Conservation (phyloP, 176 grass and related monocot species). For the Oryza australiensis region DNA sequence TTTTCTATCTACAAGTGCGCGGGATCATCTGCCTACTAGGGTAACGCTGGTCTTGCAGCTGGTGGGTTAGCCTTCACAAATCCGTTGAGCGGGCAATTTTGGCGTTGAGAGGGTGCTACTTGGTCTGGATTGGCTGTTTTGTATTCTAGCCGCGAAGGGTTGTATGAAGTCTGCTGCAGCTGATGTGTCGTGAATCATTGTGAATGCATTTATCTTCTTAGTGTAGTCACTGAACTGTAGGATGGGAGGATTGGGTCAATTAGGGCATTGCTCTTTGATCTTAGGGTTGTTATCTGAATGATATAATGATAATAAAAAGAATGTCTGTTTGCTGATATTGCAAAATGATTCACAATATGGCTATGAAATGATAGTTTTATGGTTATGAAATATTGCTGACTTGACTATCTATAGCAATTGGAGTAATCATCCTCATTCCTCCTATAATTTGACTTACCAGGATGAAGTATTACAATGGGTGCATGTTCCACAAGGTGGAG, state of each 20-base stretch:
- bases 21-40: background rate
- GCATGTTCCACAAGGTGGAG: constrained; percentile 96
- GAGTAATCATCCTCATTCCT: constrained; percentile 3
- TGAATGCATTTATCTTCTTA: background rate
- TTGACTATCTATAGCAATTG: background rate
- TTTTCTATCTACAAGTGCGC: background rate
- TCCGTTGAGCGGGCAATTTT: background rate
- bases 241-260: too few species aligned
- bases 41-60: background rate
- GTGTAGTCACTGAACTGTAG: too few species aligned
- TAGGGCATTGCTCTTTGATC: background rate
- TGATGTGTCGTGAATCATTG: background rate
- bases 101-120: background rate
- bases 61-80: background rate
- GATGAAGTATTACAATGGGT: constrained; percentile 97
- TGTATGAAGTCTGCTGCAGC: background rate
- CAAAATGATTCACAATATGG: background rate
- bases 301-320: background rate
- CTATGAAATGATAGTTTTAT: too few species aligned
- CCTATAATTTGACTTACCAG: constrained; percentile 37
- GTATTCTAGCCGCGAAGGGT: background rate
- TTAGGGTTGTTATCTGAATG: background rate
- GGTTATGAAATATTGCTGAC: background rate
- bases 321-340: background rate
- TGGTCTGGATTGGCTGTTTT: background rate